phyloP scores from a whole-genome alignment of 208 protist species.

The Strigomonas oncopelti region DNA sequence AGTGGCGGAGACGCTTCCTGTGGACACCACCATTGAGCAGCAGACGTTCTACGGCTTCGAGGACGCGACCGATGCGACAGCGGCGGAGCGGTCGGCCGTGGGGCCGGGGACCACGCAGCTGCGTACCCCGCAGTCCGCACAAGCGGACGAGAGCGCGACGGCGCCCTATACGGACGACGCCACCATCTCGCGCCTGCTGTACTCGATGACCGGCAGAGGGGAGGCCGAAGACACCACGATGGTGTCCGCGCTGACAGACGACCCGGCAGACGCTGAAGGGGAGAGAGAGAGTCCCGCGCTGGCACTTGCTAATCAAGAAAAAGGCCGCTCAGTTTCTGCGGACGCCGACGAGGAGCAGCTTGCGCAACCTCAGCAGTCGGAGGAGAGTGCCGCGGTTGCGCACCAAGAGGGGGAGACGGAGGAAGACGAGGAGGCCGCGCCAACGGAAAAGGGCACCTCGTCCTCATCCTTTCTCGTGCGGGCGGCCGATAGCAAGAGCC shows the following conservation, averaged over 20 bases:
- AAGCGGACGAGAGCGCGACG: not conserved
- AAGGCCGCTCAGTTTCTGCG: no score
- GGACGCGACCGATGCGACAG: not conserved
- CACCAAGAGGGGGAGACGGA: no score
- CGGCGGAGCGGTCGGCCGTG: not conserved
- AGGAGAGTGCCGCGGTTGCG: no score
- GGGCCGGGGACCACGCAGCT: not conserved
- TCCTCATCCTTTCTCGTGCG: no score
- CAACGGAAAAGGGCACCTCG: no score
- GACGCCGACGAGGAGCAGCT: no score
- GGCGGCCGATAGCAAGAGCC: no score
- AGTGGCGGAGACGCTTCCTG: not conserved
- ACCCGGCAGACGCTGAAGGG: not conserved
- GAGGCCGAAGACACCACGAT: not conserved
- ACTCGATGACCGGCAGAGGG: not conserved
- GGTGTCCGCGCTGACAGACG: not conserved
- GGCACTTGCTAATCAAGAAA: no score
- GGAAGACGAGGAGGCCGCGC: no score
- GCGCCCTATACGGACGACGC: not conserved
- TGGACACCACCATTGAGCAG: not conserved
- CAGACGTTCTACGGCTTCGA: not conserved
- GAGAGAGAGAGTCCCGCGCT: no score
- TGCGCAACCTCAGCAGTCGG: no score
- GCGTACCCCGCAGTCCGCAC: not conserved
- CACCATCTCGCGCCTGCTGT: not conserved